Percentiles rank a stretch among this genome's conserved stretches.
Conservation (phyloP, 73 alveolate genomes). For the Symbiodinium pilosum region DNA sequence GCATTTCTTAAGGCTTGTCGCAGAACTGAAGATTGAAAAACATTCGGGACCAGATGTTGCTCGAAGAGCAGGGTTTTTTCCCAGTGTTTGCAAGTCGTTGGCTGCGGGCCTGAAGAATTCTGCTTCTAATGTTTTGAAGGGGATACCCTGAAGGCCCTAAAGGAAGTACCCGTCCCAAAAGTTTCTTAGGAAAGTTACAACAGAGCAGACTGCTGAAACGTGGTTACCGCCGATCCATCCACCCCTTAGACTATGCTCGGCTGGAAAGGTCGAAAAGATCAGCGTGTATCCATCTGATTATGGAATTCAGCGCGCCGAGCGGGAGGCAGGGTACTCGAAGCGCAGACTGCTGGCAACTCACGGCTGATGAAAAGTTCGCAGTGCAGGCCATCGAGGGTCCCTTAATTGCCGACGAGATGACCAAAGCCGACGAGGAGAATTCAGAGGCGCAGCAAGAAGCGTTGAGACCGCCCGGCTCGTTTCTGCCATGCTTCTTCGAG, state of each 20-base stretch:
- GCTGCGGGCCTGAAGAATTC: too few species aligned
- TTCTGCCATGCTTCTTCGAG: neutral
- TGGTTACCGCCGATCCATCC: too few species aligned
- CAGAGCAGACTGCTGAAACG: too few species aligned
- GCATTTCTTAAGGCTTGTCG: too few species aligned
- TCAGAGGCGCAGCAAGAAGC: constrained; percentile 93
- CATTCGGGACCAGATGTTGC: too few species aligned
- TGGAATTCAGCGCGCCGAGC: constrained; percentile 63
- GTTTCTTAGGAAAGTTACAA: too few species aligned
- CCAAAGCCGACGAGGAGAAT: constrained; percentile 27
- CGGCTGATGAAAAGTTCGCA: neutral
- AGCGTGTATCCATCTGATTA: constrained; percentile 80
- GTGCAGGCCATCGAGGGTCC: neutral
- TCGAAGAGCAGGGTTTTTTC: too few species aligned
- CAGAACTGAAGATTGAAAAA: too few species aligned
- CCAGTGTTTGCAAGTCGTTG: too few species aligned
- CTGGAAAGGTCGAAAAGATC: constrained; percentile 21
- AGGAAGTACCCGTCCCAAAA: too few species aligned
- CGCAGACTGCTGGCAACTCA: neutral
- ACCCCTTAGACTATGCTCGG: neutral
- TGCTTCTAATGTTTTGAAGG: too few species aligned
- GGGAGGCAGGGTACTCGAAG: constrained; percentile 34
- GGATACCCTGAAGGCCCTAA: too few species aligned
- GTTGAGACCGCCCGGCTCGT: constrained; percentile 1
- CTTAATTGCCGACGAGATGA: neutral